Evolutionary conservation across 202 grass and related monocot genomes (phyloP).

Genomic region (Panicum hallii): DNA sequence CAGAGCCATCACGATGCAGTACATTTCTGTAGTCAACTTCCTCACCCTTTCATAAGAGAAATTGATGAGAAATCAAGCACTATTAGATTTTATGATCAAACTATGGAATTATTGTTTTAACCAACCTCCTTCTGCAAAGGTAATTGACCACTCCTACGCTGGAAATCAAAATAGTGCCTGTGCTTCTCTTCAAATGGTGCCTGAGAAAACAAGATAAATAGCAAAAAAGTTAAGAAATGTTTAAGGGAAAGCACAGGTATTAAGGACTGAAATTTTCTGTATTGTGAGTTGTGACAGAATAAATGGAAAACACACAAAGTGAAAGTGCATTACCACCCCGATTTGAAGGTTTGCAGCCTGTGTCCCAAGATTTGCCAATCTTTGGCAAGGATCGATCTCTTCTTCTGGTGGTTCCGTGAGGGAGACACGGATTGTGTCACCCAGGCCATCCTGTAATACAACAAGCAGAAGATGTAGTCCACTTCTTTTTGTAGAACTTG

Average conservation of each 20-base stretch:
- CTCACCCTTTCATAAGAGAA: conserved; percentile 66
- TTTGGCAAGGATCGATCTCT: conserved; percentile 96
- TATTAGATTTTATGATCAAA: conserved; percentile 2
- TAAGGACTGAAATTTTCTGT: conserved; percentile 22
- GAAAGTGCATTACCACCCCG: conserved; percentile 72
- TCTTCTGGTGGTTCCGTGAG: conserved; percentile 95
- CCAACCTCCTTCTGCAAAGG: conserved; percentile 97
- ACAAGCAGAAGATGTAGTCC: conserved; percentile 36
- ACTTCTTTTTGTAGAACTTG: conserved; percentile 12
- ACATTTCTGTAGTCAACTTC: conserved; percentile 97
- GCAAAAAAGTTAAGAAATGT: conserved; percentile 27
- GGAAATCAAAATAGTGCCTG: conserved; percentile 95
- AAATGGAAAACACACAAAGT: conserved; percentile 11
- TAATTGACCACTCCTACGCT: conserved; percentile 91
- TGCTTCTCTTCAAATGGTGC: conserved; percentile 95
- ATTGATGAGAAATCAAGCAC: conserved; percentile 36
- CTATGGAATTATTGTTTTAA: conserved; percentile 26
- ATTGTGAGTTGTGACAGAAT: neutral
- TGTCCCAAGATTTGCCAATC: conserved; percentile 85
- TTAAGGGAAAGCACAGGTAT: conserved; percentile 33
- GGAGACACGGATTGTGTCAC: conserved; percentile 98
- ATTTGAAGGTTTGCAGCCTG: conserved; percentile 80
- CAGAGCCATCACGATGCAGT: conserved; percentile 98
- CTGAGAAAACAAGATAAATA: conserved; percentile 50
- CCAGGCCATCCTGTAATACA: conserved; percentile 87